Base-by-base conservation (phyloP, 768 basidiomycete species). In the Mrakia gelida region DNA sequence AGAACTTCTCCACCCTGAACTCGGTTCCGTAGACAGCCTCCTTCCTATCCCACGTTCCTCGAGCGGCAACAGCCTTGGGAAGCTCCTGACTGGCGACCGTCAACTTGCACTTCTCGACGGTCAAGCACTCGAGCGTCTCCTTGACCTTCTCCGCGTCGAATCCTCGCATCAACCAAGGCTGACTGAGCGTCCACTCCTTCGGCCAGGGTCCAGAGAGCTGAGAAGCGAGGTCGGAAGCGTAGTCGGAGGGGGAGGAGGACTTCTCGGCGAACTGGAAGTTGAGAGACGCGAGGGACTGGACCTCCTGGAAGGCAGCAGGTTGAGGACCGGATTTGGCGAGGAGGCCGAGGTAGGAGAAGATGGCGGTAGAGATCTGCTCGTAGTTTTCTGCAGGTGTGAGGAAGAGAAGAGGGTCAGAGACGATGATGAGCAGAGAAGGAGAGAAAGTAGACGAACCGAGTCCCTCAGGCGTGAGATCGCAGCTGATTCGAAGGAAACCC, bases 21-120 rank as follows among this genome's bases (percentile, higher is more conserved):
- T 89, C 88, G 2, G 97, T 98, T 7, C 92, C 93, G 84, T 99
- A 99, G 90, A 94, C 94, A 62, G 91, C 90, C 85, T 98, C 97
- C 63, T 88, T 89, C 75, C 82, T 65, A 63, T 84, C 83, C 49
- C 84, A 89, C 34, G 49, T 61, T 26, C 75, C 68, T 65, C 63
- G 18, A 54, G 38, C 74, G 3, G 85, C 83, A 75, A 91, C 86
- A 59, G 90, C 87, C 63, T 87, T 86, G 43, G 88, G 91, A 79
- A 90, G 88, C 62, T 88, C 89, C 83, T 89, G 89, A n/a, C 91
- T 91, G 88, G 93, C 93, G 59, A 99, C 84, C 34, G 92, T 89
- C 30, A 91, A 89, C n/a, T 79, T 92, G 87, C 68, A 90, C 88
- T 78, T 89, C 87, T 91, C 87, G 18, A 96, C 86, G 67, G 77